Percentiles rank a stretch among this genome's conserved stretches.
These are phyloP conservation scores for Veloboletus limbatus DNA, from an alignment of 1,284 basidiomycete species.

Conservation along the genomic window DNA sequence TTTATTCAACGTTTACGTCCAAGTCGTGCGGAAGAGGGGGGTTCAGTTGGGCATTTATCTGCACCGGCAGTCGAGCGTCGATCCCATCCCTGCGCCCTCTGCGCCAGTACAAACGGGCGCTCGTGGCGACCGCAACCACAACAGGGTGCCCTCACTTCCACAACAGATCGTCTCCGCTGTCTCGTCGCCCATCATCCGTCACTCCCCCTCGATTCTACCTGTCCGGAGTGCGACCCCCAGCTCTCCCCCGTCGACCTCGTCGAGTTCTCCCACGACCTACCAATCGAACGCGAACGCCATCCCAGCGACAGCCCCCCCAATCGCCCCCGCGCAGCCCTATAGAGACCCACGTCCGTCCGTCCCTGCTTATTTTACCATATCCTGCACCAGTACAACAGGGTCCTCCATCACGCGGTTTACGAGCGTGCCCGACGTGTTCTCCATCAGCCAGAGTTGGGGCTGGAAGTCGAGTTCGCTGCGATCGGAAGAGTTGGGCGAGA, in stretches of 20 bases:
- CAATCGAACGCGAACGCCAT: constrained; percentile 26
- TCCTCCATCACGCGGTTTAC: constrained; percentile 81
- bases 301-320: constrained; percentile 42
- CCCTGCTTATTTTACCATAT: constrained; percentile 79
- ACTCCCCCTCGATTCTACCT: constrained; percentile 45
- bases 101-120: constrained; percentile 13
- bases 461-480: constrained; percentile 72
- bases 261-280: constrained; percentile 23
- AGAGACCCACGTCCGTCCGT: constrained; percentile 69
- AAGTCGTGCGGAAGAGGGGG: constrained; percentile 73
- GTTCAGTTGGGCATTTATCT: constrained; percentile 88
- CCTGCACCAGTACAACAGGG: constrained; percentile 79
- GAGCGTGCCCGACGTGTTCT: constrained; percentile 84
- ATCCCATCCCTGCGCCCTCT: constrained; percentile 52
- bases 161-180: constrained; percentile 20
- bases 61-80: constrained; percentile 78
- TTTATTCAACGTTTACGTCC: constrained; percentile 85
- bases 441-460: constrained; percentile 77
- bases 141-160: constrained; percentile 29
- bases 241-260: constrained; percentile 22
- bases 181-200: constrained; percentile 34
- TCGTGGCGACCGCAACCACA: constrained; percentile 23
- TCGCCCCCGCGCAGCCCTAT: constrained; percentile 61
- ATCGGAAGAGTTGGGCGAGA: constrained; percentile 52
- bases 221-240: constrained; percentile 42